Evolutionary conservation across 202 grass and related monocot species (phyloP).

Genomic region (Saccharum hybrid): DNA sequence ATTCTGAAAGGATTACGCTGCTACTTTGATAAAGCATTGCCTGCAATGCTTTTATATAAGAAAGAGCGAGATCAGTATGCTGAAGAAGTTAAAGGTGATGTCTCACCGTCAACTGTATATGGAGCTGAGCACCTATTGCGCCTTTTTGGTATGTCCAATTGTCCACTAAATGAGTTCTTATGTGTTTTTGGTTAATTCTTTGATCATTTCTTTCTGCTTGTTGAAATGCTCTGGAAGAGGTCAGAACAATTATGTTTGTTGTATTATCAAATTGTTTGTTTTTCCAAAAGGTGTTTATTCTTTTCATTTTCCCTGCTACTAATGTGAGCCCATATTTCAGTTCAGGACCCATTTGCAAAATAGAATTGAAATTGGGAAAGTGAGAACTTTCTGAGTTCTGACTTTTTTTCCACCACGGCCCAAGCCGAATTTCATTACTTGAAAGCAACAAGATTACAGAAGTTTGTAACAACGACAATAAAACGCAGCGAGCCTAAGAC

Average conservation of each 20-base stretch:
- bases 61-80: slow-evolving; percentile 79
- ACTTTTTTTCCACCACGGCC: background rate
- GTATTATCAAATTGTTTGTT: slow-evolving; percentile 16
- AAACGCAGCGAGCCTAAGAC: background rate
- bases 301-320: background rate
- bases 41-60: slow-evolving; percentile 94
- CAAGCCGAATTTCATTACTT: background rate
- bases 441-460: background rate
- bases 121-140: slow-evolving; percentile 96
- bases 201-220: slow-evolving; percentile 22
- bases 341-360: background rate
- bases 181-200: slow-evolving; percentile 12
- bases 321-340: background rate
- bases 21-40: slow-evolving; percentile 98
- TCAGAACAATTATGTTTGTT: background rate
- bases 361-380: background rate
- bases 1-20: slow-evolving; percentile 89
- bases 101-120: slow-evolving; percentile 87
- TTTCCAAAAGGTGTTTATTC: background rate
- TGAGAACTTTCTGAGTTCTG: background rate
- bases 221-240: slow-evolving; percentile 19
- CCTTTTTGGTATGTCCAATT: slow-evolving; percentile 84
- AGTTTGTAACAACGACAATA: background rate
- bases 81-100: slow-evolving; percentile 66
- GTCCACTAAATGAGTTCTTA: slow-evolving; percentile 39